Evolutionary conservation across 2,329 filamentous ascomycete genomes (phyloP).

Genomic region (Geosmithia morbida): DNA sequence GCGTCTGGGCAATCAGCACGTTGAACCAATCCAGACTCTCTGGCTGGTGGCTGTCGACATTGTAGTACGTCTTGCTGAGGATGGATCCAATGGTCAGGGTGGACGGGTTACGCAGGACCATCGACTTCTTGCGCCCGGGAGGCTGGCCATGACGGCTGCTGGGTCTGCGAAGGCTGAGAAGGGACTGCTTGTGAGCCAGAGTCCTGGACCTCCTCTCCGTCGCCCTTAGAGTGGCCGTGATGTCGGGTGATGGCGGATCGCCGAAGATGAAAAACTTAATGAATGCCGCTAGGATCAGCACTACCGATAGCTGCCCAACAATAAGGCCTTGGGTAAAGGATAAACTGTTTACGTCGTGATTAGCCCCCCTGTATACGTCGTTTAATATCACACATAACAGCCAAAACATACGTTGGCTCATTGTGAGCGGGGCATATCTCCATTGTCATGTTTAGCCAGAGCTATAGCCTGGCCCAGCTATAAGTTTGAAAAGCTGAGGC

Average conservation of each 20-base stretch:
- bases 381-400: neutral
- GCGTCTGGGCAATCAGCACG: slow-evolving; percentile 88
- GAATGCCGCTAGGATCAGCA: slow-evolving; percentile 81
- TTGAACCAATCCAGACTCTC: slow-evolving; percentile 99
- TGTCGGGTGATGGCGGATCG: slow-evolving; percentile 73
- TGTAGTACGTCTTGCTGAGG: slow-evolving; percentile 94
- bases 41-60: slow-evolving; percentile 86
- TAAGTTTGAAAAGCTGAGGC: neutral
- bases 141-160: slow-evolving; percentile 24
- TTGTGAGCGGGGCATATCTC: slow-evolving; percentile 25
- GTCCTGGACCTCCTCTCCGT: slow-evolving; percentile 61
- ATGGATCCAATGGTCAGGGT: slow-evolving; percentile 85
- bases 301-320: slow-evolving; percentile 83
- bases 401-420: slow-evolving; percentile 29
- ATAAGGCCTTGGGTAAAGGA: slow-evolving; percentile 92
- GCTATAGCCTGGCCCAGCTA: neutral
- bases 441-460: slow-evolving; percentile 12
- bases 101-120: slow-evolving; percentile 57
- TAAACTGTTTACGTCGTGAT: slow-evolving; percentile 33
- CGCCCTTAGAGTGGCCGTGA: slow-evolving; percentile 60
- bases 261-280: slow-evolving; percentile 99
- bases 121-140: slow-evolving; percentile 52
- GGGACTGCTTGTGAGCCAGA: slow-evolving; percentile 61
- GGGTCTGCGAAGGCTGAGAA: slow-evolving; percentile 44
- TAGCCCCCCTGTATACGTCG: neutral